These are phyloP conservation scores for Yarrowia galli DNA, from an alignment of 1,139 yeast genomes.

Conservation along the genomic window DNA sequence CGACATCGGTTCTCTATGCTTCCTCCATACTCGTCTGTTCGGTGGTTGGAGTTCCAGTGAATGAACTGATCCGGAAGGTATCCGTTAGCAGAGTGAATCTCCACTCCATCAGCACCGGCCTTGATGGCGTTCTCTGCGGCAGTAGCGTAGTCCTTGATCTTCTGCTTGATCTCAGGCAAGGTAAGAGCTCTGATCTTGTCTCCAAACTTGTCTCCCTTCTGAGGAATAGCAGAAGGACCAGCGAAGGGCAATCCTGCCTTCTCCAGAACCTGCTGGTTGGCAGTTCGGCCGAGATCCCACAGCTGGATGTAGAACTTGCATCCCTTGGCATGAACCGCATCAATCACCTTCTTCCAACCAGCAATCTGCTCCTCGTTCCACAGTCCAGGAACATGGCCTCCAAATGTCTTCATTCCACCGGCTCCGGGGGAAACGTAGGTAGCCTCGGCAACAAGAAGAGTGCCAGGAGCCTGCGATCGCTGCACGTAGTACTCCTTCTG, in stretches of 20 bases:
- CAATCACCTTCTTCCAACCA: conserved; percentile 59
- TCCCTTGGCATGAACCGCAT: conserved; percentile 60
- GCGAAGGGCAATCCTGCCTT: conserved; percentile 45
- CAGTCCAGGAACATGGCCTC: conserved; percentile 58
- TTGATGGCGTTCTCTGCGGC: conserved; percentile 58
- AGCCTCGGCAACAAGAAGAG: conserved; percentile 52
- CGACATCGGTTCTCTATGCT: conserved; percentile 67
- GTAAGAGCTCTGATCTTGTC: conserved; percentile 54
- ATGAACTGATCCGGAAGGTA: conserved; percentile 68
- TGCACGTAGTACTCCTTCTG: conserved; percentile 58
- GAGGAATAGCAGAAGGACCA: conserved; percentile 48
- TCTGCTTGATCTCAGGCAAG: conserved; percentile 53
- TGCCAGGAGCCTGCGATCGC: conserved; percentile 59
- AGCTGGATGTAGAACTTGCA: conserved; percentile 61
- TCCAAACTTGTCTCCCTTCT: conserved; percentile 44
- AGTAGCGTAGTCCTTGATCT: conserved; percentile 50
- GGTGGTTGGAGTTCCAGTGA: conserved; percentile 57
- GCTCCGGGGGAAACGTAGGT: conserved; percentile 49
- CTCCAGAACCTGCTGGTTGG: conserved; percentile 55
- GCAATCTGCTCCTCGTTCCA: conserved; percentile 56
- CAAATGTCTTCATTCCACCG: conserved; percentile 51
- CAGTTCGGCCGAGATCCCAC: conserved; percentile 64
- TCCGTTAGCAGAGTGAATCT: conserved; percentile 72
- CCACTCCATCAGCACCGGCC: conserved; percentile 72
- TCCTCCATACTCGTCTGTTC: conserved; percentile 73